A percentile compares a stretch with the other conserved stretches of the same genome.
phyloP scores from a whole-genome alignment of 352 stramenopile genomes.

The Globisporangium nagaii region DNA sequence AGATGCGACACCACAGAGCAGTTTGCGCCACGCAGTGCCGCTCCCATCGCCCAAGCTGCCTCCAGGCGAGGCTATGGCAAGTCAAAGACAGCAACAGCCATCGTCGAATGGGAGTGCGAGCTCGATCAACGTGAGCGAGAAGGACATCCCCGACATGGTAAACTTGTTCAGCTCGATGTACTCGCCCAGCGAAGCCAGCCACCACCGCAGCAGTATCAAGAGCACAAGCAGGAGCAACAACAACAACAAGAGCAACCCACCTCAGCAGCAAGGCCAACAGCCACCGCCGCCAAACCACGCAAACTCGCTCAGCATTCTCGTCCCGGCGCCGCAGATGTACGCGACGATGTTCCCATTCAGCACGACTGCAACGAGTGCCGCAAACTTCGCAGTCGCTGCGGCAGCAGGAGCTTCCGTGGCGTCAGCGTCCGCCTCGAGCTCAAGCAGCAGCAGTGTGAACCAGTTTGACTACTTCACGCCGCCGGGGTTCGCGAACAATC shows the following conservation, averaged over 20 bases:
- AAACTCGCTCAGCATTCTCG: constrained; percentile 21
- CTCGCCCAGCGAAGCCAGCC: constrained; percentile 17
- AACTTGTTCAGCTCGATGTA: constrained; percentile 70
- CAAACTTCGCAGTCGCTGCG: not conserved
- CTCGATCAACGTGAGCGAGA: constrained; percentile 21
- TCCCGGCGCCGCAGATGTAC: constrained; percentile 26
- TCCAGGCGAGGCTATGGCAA: not conserved
- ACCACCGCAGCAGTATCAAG: not conserved
- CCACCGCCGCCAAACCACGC: not conserved
- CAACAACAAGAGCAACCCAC: too few relatives aligned
- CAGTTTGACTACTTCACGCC: constrained; percentile 62
- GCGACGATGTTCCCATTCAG: constrained; percentile 21
- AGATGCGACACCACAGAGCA: constrained; percentile 9
- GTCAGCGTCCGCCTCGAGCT: not conserved
- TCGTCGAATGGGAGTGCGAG: constrained; percentile 1
- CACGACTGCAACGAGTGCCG: not conserved
- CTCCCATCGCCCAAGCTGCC: not conserved
- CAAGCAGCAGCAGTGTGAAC: constrained; percentile 5
- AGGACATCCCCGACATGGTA: constrained; percentile 57
- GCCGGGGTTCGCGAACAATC: constrained; percentile 29
- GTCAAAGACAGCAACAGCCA: not conserved
- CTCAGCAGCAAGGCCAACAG: too few relatives aligned
- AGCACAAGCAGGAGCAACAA: not conserved
- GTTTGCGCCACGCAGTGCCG: not conserved
- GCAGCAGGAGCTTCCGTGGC: not conserved